Evolutionary conservation across 441 rosid species (phyloP), one percentile per base, ranked within the genome.

Genomic region (Adansonia gregorii): DNA sequence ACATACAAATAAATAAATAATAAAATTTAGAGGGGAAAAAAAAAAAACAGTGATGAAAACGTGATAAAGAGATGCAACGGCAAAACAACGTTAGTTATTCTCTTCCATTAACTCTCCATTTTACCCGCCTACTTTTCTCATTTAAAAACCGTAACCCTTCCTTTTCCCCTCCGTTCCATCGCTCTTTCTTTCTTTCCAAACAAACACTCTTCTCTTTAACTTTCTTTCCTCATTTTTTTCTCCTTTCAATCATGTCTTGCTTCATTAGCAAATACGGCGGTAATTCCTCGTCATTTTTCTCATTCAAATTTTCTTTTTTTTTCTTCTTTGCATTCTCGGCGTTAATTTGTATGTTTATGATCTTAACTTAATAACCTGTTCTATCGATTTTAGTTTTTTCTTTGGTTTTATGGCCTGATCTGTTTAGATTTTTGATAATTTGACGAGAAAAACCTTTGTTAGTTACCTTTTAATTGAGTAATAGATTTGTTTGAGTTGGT

Each of bases 211-310:
- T 4, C 1, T 10, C 0, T 8, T n/a, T 3, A 27, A 3, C 8
- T 17, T 43, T 8, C 2, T 4, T 12, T 6, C 8, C 4, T 35
- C 3, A 4, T 22, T 24, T 15, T 27, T 27, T 27, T 27, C 3
- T 8, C 69, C 6, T 1, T n/a, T 15, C 77, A 74, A 60, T 43
- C 77, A 75, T 75, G 78, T 75, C 78, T 31, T 75, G 78, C 61
- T 75, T 75, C 72, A 51, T n/a, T 51, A 75, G 71, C 71, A 75
- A 75, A 64, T 75, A 75, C 27, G 78, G 63, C 17, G 78, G 78
- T 75, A 49, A 75, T 72, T n/a, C 6, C 0, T 12, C 56, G 12
- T 20, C 22, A 0, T 3, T 17, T 27, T 24, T 27, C 19, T 51
- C 7, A 4, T 24, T 22, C 2, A 8, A 49, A 7, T 19, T 7